phyloP scores from a whole-genome alignment of 225 moss, liverwort and hornwort genomes.

The Antitrichia curtipendula region DNA sequence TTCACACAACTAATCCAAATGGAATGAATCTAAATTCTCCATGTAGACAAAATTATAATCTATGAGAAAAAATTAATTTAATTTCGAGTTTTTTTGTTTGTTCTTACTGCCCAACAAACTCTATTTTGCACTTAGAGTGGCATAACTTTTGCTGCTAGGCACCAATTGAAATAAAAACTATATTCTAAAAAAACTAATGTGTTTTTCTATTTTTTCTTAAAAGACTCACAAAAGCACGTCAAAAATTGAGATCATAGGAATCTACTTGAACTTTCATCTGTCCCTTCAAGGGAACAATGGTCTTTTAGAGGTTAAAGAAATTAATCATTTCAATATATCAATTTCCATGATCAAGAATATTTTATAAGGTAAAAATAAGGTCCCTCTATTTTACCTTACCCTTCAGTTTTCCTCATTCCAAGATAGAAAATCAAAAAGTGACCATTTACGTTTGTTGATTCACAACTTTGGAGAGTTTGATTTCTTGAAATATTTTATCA shows the following conservation, averaged over 20 bases:
- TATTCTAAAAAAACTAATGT: fast-evolving
- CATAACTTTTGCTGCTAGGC: fast-evolving
- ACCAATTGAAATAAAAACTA: background rate
- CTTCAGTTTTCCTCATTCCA: background rate
- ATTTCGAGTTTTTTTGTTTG: no score
- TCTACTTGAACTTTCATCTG: background rate
- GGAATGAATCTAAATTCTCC: background rate
- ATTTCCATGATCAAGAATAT: fast-evolving
- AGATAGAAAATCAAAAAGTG: background rate
- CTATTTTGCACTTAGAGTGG: background rate
- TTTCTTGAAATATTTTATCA: background rate
- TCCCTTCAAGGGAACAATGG: fast-evolving
- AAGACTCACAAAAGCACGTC: fast-evolving
- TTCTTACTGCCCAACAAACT: fast-evolving
- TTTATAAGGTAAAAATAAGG: background rate
- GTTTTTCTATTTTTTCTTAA: background rate
- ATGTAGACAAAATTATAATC: no score
- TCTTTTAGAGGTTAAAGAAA: background rate
- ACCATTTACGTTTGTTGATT: background rate
- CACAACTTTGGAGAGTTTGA: background rate
- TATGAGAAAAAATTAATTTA: no score
- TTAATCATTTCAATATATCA: background rate
- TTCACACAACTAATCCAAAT: background rate
- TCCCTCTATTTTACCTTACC: background rate
- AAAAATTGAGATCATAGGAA: background rate